Evolutionary conservation across 2,329 filamentous ascomycete species (phyloP), one percentile per base, ranked within the genome.

Genomic region (Diplodia intermedia): DNA sequence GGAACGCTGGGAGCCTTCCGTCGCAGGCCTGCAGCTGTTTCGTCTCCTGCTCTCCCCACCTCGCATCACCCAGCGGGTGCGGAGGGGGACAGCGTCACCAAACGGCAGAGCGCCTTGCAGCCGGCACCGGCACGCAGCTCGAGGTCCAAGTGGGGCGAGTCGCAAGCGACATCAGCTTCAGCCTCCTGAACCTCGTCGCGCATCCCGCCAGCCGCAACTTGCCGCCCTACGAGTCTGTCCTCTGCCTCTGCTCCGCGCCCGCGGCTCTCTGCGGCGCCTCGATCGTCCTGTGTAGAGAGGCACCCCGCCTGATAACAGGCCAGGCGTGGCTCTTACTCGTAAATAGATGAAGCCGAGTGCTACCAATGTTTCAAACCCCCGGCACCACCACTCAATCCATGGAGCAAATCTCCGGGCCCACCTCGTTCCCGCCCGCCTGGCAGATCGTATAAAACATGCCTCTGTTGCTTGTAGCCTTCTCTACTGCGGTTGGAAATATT

Each of bases 291-390:
- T 38, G 26, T 52, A 43, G 31, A 63, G 60, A 63, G 60, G 60
- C 60, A 36, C n/a, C 5, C 60, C 26, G 60, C 29, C 47, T 53
- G 60, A 38, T 31, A 26, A n/a, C 47, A 52, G 60, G 47, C 60
- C 23, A 52, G 60, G 47, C 60, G 18, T 53, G 43, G 40, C 57
- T 50, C 26, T 31, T 29, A n/a, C 57, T 50, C 23, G 29, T 18
- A 33, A 52, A 52, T 52, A 63, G 60, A 63, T 63, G 60, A 63
- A 63, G 43, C 60, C 60, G 60, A 63, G 47, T n/a, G 31, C n/a
- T n/a, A 43, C 60, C 60, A 40, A 31, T 52, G 60, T 63, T 63
- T 63, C 60, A 63, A 29, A 33, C 43, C 60, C 60, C 60, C 40
- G 57, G 57, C 38, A 26, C 49, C 40, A 14, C 57, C 60, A 52